Base-by-base conservation (phyloP, 768 basidiomycete genomes). In the Boletus huronensis region DNA sequence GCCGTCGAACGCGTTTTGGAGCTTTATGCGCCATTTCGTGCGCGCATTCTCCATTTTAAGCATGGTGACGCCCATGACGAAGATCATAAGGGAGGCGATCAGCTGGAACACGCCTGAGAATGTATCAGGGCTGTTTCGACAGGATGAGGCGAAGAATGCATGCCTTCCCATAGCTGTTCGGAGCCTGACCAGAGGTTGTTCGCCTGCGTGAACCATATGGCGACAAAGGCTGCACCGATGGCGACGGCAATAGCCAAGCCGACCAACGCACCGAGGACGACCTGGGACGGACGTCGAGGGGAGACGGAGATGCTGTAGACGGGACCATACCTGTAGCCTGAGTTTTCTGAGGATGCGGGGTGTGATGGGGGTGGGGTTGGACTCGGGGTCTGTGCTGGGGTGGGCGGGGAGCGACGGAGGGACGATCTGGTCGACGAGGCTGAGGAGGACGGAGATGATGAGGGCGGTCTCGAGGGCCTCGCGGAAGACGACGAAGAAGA, bases 401-500 rank as follows among this genome's bases (percentile, higher is more conserved):
- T 52, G 25, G 25, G 6, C n/a, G 23, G 50, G 3, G 6, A 23
- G 5, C 16, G 35, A 32, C 0, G 35, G 32, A 29, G 29, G 29
- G 10, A 89, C 79, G 58, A 94, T 83, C 60, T 95, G 93, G 64
- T 96, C 85, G n/a, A 91, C 89, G 57, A 98, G 84, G 59, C 90
- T 85, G 49, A 96, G 86, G 45, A 98, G 82, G 53, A 96, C 92
- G 6, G 92, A 90, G 69, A 97, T 74, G 78, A 98, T 92, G 75
- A 98, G 88, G 40, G 84, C 84, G 5, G 93, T 90, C 77, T 97
- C 94, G 58, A 97, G 80, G 5, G 92, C 89, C 80, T 97, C 94
- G 67, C 94, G 83, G 71, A 96, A 93, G 74, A 95, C 85, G 74
- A 97, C 93, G 81, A 98, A 93, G 78, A 94, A 97, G 62, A 98